Conservation (phyloP, 1,284 basidiomycete species). For the Marasmius tenuissimus region DNA sequence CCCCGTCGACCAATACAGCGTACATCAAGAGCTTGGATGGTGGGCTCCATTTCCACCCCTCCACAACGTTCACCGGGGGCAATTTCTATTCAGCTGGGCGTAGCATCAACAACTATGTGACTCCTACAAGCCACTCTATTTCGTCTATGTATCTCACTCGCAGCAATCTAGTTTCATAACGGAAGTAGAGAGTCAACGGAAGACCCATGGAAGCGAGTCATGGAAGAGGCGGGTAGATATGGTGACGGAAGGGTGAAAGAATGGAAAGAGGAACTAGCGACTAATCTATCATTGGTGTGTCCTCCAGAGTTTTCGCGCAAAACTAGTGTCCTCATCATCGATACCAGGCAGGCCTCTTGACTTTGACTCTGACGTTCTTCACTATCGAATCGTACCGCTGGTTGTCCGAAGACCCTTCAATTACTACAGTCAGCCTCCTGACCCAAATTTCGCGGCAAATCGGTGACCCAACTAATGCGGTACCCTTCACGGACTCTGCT, state of each 20-base stretch:
- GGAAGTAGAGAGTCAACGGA: no score
- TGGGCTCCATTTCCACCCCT: no score
- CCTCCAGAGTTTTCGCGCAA: not conserved
- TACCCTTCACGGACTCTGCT: not conserved
- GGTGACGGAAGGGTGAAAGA: not conserved
- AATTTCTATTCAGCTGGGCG: no score
- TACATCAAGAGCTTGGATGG: no score
- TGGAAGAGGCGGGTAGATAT: not conserved
- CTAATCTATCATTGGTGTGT: not conserved
- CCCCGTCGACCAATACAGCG: no score
- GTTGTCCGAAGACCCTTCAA: not conserved
- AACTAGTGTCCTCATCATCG: not conserved
- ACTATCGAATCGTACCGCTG: conserved; percentile 3
- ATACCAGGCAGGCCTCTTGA: not conserved
- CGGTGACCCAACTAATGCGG: not conserved
- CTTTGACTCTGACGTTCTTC: not conserved
- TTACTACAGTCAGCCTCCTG: not conserved
- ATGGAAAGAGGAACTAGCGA: not conserved
- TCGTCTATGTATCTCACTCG: no score
- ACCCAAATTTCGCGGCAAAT: not conserved
- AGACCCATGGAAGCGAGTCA: not conserved
- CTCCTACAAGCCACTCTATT: no score
- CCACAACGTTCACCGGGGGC: no score
- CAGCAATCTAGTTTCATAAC: no score
- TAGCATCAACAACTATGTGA: no score